Conservation (phyloP, 73 alveolate genomes). For the Halteria grandinella region DNA sequence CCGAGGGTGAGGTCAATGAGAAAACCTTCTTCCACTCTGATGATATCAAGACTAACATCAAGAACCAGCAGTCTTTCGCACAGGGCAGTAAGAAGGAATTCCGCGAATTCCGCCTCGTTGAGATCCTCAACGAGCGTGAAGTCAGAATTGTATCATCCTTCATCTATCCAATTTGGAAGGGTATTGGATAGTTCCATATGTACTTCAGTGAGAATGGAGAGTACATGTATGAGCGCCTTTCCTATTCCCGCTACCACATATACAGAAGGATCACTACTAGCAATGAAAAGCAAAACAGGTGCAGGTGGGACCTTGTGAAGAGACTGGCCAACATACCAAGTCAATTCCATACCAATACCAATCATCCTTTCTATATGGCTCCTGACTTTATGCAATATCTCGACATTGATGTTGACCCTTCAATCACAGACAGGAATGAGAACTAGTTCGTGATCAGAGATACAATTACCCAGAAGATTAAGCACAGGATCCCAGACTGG, state of each 20-base stretch:
- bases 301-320: neutral
- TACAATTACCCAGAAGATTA: neutral
- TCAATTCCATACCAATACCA: neutral
- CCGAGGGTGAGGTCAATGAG: no score
- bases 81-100: neutral
- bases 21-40: no score
- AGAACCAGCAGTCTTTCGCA: no score
- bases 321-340: constrained; percentile 25
- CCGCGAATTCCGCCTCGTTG: constrained; percentile 14
- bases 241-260: neutral
- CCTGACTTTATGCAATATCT: neutral
- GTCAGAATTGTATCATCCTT: neutral
- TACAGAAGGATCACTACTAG: neutral
- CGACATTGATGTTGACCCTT: constrained; percentile 9
- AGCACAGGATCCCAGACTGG: constrained; percentile 2
- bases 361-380: neutral
- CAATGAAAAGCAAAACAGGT: neutral
- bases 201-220: neutral
- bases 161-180: constrained; percentile 5
- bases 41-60: no score
- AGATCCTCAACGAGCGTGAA: constrained; percentile 1
- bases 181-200: neutral
- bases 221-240: constrained; percentile 15
- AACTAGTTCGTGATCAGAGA: neutral
- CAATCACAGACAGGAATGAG: no score